Evolutionary conservation across 805 yeast species (phyloP).

Genomic region (Candida tallmaniae): DNA sequence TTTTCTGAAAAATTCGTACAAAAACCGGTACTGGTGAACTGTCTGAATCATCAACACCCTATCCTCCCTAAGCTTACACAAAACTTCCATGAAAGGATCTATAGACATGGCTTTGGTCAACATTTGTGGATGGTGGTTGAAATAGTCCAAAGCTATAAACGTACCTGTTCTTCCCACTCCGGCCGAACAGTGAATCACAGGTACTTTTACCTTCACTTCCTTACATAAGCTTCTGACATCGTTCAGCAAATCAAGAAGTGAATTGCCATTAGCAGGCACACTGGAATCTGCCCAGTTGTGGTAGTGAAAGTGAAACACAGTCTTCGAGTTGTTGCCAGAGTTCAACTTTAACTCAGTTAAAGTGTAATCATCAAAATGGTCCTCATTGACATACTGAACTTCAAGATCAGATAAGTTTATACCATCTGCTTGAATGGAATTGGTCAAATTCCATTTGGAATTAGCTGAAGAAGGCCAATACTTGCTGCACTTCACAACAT

Average conservation of each 20-base stretch:
- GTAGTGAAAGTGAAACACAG: slow-evolving; percentile 37
- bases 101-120: not conserved
- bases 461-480: slow-evolving; percentile 35
- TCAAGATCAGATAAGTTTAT: slow-evolving; percentile 16
- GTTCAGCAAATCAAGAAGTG: slow-evolving; percentile 23
- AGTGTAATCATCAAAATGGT: slow-evolving; percentile 17
- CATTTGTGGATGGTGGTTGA: slow-evolving; percentile 14
- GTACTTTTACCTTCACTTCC: slow-evolving; percentile 8
- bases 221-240: slow-evolving; percentile 13
- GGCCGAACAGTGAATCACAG: slow-evolving; percentile 42
- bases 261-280: slow-evolving; percentile 30
- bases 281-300: slow-evolving; percentile 43
- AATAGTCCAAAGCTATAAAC: slow-evolving; percentile 33
- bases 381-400: slow-evolving; percentile 16
- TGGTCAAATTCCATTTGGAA: slow-evolving; percentile 17
- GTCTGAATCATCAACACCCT: slow-evolving; percentile 46
- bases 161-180: slow-evolving; percentile 47
- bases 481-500: slow-evolving; percentile 35
- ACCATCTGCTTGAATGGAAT: slow-evolving; percentile 15
- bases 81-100: slow-evolving; percentile 27
- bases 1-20: slow-evolving; percentile 29
- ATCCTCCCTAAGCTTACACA: slow-evolving; percentile 23
- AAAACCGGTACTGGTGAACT: slow-evolving; percentile 28
- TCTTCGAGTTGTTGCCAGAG: slow-evolving; percentile 14
- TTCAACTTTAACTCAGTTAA: slow-evolving; percentile 23